These are phyloP conservation scores for Paecilomyces variotii DNA, from an alignment of 2,329 filamentous ascomycete genomes.

Conservation along the genomic window DNA sequence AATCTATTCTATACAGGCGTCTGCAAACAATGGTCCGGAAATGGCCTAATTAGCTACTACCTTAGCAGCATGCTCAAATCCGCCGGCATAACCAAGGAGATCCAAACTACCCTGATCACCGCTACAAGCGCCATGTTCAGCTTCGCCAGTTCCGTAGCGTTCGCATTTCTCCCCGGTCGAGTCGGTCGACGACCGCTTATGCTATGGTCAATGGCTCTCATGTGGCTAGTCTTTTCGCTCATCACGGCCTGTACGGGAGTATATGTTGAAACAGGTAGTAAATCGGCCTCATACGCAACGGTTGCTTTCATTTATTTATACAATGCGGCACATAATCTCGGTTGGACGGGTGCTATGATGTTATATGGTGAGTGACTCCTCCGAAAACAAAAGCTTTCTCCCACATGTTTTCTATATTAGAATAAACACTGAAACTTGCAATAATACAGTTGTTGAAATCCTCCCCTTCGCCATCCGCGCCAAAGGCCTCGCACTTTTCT, in stretches of 20 bases:
- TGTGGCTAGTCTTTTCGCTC: conserved; percentile 6
- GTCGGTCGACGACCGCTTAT: conserved; percentile 33
- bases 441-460: conserved; percentile 23
- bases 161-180: conserved; percentile 47
- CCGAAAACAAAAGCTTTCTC: background rate
- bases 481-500: conserved; percentile 16
- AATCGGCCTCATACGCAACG: conserved; percentile 21
- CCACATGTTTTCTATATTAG: too few species aligned
- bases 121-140: conserved; percentile 49
- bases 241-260: conserved; percentile 3
- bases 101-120: conserved; percentile 45
- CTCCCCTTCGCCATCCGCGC: conserved; percentile 16
- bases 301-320: conserved; percentile 47
- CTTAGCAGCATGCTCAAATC: conserved; percentile 45
- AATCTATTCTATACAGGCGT: background rate
- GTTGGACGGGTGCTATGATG: background rate
- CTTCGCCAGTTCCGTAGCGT: conserved; percentile 46
- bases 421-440: background rate
- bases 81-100: conserved; percentile 41
- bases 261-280: conserved; percentile 1
- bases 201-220: conserved; percentile 21
- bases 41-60: conserved; percentile 45
- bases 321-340: background rate
- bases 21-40: conserved; percentile 18
- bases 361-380: background rate